Evolutionary conservation across 768 basidiomycete genomes (phyloP).

Genomic region (Pleurotus salmoneostramineus): DNA sequence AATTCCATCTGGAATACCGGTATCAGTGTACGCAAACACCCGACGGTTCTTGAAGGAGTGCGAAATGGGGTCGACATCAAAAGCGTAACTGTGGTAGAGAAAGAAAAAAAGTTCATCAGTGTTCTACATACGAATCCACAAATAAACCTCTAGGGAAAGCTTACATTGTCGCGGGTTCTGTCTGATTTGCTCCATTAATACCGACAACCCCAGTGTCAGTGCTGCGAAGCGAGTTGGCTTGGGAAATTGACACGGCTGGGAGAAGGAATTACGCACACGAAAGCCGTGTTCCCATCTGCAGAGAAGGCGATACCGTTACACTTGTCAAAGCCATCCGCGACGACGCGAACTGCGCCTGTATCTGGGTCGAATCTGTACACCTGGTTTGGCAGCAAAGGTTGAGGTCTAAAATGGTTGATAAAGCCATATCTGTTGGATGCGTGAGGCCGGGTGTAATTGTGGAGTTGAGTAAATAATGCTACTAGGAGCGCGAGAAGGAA

Average conservation of each 20-base stretch:
- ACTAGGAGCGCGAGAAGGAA: not conserved
- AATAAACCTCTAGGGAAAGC: too few species aligned
- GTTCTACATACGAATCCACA: too few species aligned
- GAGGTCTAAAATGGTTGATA: conserved; percentile 60
- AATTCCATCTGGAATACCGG: conserved; percentile 66
- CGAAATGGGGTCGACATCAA: conserved; percentile 56
- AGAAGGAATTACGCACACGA: conserved; percentile 38
- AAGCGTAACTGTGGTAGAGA: conserved; percentile 50
- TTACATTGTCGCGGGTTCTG: conserved; percentile 65
- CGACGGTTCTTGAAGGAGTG: conserved; percentile 56
- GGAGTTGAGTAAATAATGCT: too few species aligned
- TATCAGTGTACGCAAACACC: conserved; percentile 63
- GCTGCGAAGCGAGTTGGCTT: conserved; percentile 21
- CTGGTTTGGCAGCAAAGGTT: conserved; percentile 65
- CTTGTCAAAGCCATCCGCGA: conserved; percentile 73
- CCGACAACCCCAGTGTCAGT: conserved; percentile 51
- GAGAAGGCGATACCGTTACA: conserved; percentile 76
- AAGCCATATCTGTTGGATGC: conserved; percentile 64
- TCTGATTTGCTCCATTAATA: conserved; percentile 46
- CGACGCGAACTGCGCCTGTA: conserved; percentile 61
- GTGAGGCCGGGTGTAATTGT: too few species aligned
- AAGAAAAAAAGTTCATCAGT: too few species aligned
- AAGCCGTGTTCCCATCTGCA: conserved; percentile 60
- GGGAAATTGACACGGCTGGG: not conserved
- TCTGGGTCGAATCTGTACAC: conserved; percentile 74